A percentile compares a stretch with the other conserved stretches of the same genome.
Conservation (phyloP, 192 early-diverging fungal genomes). For the Jimgerdemannia flammicorona region DNA sequence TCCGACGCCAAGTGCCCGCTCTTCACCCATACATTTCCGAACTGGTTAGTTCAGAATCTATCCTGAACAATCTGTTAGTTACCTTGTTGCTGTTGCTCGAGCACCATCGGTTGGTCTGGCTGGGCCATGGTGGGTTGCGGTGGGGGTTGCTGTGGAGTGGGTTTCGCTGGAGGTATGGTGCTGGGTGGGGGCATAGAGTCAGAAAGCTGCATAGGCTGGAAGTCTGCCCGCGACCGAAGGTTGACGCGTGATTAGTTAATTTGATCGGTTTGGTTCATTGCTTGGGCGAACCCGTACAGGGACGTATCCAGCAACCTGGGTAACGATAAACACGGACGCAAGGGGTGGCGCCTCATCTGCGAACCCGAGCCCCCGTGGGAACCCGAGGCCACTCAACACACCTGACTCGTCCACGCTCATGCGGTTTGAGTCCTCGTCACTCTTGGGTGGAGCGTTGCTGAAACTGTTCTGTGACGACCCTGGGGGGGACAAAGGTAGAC, state of each 20-base stretch:
- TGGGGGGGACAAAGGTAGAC: background rate
- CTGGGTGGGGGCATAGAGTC: background rate
- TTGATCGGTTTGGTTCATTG: background rate
- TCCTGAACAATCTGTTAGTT: background rate
- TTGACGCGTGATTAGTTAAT: background rate
- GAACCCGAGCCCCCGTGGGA: background rate
- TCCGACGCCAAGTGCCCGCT: background rate
- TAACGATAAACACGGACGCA: no score
- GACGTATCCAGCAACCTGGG: no score
- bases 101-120: background rate
- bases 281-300: no score
- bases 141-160: background rate
- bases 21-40: background rate
- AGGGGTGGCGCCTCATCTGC: background rate
- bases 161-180: background rate
- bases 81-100: background rate
- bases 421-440: background rate
- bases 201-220: background rate
- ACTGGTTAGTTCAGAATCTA: background rate
- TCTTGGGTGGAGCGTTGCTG: background rate
- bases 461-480: background rate
- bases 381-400: background rate
- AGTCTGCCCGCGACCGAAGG: background rate
- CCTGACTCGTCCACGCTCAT: background rate
- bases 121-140: background rate